These are phyloP conservation scores for Flaveria linearis DNA, from an alignment of 129 eudicot species.

Conservation along the genomic window DNA sequence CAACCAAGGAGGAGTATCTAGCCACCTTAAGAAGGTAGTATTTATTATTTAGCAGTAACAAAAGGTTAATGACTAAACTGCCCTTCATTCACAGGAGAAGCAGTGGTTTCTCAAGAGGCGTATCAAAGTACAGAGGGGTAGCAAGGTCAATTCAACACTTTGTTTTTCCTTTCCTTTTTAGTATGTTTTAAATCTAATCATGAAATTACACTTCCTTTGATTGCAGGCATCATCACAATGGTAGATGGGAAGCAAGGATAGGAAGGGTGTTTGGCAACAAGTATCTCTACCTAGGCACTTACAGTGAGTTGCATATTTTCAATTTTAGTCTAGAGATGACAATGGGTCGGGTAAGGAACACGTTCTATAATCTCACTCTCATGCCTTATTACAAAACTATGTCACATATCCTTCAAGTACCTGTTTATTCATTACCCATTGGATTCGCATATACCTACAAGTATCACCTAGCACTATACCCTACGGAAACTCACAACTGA, in stretches of 20 bases:
- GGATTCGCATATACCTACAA: too few relatives aligned
- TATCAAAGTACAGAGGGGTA: slow-evolving; percentile 83
- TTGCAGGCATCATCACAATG: slow-evolving; percentile 80
- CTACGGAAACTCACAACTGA: too few relatives aligned
- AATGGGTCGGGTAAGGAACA: too few relatives aligned
- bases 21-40: slow-evolving; percentile 81
- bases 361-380: too few relatives aligned
- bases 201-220: neutral
- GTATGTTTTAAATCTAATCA: neutral
- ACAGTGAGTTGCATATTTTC: slow-evolving; percentile 44
- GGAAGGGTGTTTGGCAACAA: slow-evolving; percentile 89
- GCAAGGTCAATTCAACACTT: slow-evolving; percentile 53
- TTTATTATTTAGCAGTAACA: neutral
- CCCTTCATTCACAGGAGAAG: slow-evolving; percentile 52
- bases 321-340: too few relatives aligned
- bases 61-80: slow-evolving; percentile 7
- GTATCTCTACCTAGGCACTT: slow-evolving; percentile 76
- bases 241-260: slow-evolving; percentile 94
- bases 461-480: too few relatives aligned
- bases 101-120: slow-evolving; percentile 90
- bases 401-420: too few relatives aligned
- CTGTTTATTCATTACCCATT: too few relatives aligned
- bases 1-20: slow-evolving; percentile 75
- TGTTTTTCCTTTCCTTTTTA: neutral
- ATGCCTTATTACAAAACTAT: too few relatives aligned